Evolutionary conservation across 2,329 filamentous ascomycete genomes (phyloP), one percentile per base, ranked within the genome.

Genomic region (Knufia petricola): DNA sequence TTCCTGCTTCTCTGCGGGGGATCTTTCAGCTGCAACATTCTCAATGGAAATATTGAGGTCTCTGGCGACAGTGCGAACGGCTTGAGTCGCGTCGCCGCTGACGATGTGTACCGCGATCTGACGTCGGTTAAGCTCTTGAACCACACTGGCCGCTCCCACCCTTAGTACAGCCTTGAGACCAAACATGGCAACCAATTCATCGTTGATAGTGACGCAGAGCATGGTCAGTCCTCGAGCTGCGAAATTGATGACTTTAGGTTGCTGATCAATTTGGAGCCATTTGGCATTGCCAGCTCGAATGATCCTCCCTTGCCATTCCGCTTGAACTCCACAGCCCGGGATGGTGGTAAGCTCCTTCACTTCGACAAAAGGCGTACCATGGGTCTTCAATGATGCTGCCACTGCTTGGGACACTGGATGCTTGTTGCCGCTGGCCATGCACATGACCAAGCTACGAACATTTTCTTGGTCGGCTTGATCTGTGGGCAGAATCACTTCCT

Each of bases 201-300:
- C 58, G 41, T 73, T 60, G 9, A 79, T 66, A 1, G 73, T 75
- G 58, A 82, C 70, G 63, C 73, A 81, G 67, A 81, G 77, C 40
- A 75, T 72, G 19, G 69, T 74, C 49, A 77, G 58, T 3, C 71
- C 60, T 71, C 64, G 54, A 50, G 56, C 41, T 52, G 71, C 53
- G 48, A 72, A 46, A 45, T 64, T 40, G 53, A 57, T 50, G 40
- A 71, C 59, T 17, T 59, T 44, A 42, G 60, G 42, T 52, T 62
- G 40, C 2, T 63, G 40, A 2, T 63, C 60, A n/a, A 69, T 44
- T 8, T 56, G 57, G 0, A 76, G 58, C 63, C 62, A 68, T 39
- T 55, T 56, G 24, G 62, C 23, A 50, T 58, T 61, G 9, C 56
- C 59, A 13, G 46, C 58, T 19, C 49, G 39, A 34, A 57, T 17